phyloP scores from a whole-genome alignment of 306 rosid genomes.

The Castanopsis chinensis region DNA sequence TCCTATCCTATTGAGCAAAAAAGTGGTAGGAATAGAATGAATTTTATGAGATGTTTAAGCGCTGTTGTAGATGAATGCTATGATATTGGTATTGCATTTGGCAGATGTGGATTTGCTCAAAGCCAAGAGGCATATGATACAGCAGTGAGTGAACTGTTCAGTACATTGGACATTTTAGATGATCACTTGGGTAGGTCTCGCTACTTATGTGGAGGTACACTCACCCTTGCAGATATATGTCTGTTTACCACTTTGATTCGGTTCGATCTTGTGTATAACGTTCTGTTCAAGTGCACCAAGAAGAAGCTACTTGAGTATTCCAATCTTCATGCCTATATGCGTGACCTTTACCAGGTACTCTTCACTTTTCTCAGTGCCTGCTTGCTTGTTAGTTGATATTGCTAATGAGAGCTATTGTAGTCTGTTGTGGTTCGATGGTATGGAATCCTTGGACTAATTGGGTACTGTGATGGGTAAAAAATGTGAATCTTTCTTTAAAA shows the following conservation, averaged over 20 bases:
- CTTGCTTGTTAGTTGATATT: neutral
- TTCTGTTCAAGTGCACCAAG: constrained; percentile 84
- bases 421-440: neutral
- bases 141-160: constrained; percentile 64
- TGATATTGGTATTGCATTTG: constrained; percentile 8
- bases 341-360: constrained; percentile 72
- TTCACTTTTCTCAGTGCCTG: neutral
- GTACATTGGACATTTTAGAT: constrained; percentile 56
- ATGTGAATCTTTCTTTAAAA: neutral
- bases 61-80: neutral
- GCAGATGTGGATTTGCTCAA: constrained; percentile 94
- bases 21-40: no score
- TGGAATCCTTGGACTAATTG: neutral
- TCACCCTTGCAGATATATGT: constrained; percentile 73
- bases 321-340: constrained; percentile 68
- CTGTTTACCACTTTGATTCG: constrained; percentile 75
- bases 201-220: constrained; percentile 55
- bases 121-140: constrained; percentile 77
- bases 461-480: neutral
- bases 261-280: constrained; percentile 66
- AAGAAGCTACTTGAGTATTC: constrained; percentile 69
- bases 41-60: no score
- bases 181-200: constrained; percentile 53
- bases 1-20: no score
- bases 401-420: neutral